These are phyloP conservation scores for Yarrowia deformans DNA, from an alignment of 805 yeast genomes.

Conservation along the genomic window DNA sequence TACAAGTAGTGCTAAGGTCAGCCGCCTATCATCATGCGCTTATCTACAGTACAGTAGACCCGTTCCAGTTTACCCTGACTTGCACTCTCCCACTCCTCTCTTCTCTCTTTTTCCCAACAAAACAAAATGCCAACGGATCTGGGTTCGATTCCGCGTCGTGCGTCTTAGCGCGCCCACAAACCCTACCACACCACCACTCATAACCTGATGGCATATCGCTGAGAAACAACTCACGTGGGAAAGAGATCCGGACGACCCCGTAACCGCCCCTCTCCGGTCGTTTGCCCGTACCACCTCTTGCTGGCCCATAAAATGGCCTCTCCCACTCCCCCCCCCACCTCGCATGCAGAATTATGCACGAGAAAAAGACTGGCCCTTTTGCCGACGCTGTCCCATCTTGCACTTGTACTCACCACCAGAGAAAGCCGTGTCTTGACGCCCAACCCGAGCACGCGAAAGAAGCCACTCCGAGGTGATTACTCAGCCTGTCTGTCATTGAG, in stretches of 20 bases:
- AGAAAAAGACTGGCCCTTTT: conserved; percentile 29
- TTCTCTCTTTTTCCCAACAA: not conserved
- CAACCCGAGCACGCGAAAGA: conserved; percentile 19
- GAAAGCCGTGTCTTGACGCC: conserved; percentile 4
- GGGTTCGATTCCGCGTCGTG: conserved; percentile 20
- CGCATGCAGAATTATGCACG: conserved; percentile 38
- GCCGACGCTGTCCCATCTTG: conserved; percentile 38
- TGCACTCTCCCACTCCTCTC: conserved; percentile 11
- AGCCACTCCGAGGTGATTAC: conserved; percentile 3
- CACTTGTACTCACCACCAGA: conserved; percentile 20
- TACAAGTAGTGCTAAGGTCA: too few relatives aligned
- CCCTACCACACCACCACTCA: not conserved
- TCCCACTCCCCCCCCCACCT: conserved; percentile 37
- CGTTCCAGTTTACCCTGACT: conserved; percentile 7
- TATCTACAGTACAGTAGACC: conserved; percentile 5
- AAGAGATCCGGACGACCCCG: not conserved
- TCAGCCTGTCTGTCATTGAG: conserved; percentile 1
- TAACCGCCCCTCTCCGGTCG: not conserved
- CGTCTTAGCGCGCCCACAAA: not conserved
- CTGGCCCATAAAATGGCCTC: conserved; percentile 1
- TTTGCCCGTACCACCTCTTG: not conserved
- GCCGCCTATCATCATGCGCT: not conserved
- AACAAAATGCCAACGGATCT: not conserved
- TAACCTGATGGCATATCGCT: conserved; percentile 1
- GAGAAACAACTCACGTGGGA: not conserved